Conservation (phyloP, 495 filamentous ascomycete species). For the Neurospora sp. region DNA sequence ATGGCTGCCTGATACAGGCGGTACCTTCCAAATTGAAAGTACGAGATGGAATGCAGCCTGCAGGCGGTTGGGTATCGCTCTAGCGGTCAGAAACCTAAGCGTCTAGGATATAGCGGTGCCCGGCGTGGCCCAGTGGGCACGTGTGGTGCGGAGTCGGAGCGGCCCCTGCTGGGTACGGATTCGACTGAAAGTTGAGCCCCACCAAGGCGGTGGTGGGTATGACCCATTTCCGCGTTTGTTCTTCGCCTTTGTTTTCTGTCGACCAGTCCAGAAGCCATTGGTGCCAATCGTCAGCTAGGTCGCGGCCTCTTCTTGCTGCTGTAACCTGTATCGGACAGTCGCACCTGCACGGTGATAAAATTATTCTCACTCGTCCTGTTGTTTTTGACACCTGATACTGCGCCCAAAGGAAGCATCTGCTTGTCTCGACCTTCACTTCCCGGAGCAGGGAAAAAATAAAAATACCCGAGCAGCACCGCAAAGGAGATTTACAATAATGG, state of each 20-base stretch:
- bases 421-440: not conserved
- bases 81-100: not conserved
- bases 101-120: not conserved
- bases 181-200: not conserved
- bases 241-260: not conserved
- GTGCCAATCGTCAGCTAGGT: not conserved
- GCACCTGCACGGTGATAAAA: not conserved
- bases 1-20: not conserved
- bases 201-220: not conserved
- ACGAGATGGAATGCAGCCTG: not conserved
- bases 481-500: constrained; percentile 7
- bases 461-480: constrained; percentile 8
- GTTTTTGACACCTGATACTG: not conserved
- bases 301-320: not conserved
- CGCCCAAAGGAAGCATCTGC: not conserved
- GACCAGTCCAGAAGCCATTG: not conserved
- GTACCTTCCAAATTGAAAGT: not conserved
- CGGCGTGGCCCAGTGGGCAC: not conserved
- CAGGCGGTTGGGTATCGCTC: not conserved
- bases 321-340: not conserved
- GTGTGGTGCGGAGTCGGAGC: not conserved
- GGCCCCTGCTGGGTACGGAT: not conserved
- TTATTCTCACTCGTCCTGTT: not conserved
- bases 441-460: not conserved
- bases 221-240: not conserved